Evolutionary conservation across 352 stramenopile species (phyloP).

Genomic region (Phytophthora palmivora): DNA sequence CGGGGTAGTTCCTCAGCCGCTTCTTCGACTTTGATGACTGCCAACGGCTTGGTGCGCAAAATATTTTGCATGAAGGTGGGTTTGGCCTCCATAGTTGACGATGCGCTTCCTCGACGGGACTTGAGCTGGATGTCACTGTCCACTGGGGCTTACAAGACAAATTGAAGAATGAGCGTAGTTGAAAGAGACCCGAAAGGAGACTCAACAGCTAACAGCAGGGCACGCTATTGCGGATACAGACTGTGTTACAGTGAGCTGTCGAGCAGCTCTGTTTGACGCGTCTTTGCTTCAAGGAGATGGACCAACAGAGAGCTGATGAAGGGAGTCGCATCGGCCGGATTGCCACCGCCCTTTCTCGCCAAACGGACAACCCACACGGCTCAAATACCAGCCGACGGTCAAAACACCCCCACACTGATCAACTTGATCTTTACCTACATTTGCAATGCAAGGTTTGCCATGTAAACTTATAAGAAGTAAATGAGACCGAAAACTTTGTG

Average conservation of each 20-base stretch:
- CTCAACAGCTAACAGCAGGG: conserved; percentile 1
- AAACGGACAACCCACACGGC: conserved; percentile 2
- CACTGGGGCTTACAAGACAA: conserved; percentile 23
- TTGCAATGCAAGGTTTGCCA: too few species aligned
- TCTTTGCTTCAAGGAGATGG: conserved; percentile 30
- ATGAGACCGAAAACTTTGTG: too few species aligned
- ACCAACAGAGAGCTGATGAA: conserved; percentile 27
- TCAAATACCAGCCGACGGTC: conserved; percentile 15
- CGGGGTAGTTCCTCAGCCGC: conserved; percentile 67
- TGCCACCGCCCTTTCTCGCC: conserved; percentile 15
- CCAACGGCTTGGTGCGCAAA: conserved; percentile 78
- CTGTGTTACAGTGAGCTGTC: not conserved
- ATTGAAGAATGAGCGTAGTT: conserved; percentile 27
- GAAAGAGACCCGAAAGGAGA: not conserved
- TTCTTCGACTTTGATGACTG: conserved; percentile 82
- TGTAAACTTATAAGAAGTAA: not conserved
- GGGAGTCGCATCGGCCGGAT: conserved; percentile 8
- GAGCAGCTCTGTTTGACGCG: conserved; percentile 26
- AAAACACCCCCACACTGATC: not conserved
- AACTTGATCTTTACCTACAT: not conserved
- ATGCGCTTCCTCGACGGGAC: conserved; percentile 11
- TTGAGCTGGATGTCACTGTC: conserved; percentile 1
- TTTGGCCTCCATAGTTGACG: conserved; percentile 35
- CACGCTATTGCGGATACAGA: too few species aligned
- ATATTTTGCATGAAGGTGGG: conserved; percentile 57